Base-by-base conservation (phyloP, 495 filamentous ascomycete genomes). In the Geoglossum glabrum region DNA sequence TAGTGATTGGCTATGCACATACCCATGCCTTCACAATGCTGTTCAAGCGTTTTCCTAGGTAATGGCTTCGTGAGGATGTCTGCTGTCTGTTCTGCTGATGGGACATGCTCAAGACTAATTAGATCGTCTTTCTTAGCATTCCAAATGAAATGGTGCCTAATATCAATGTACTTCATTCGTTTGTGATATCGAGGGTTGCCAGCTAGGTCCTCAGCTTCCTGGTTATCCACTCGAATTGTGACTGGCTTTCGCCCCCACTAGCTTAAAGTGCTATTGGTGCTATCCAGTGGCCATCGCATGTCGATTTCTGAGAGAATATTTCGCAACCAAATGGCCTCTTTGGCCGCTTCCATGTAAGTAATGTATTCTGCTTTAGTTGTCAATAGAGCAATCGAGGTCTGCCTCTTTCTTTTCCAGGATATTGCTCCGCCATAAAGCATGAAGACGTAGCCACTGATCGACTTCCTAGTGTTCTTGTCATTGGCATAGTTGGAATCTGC, bases 71-170 rank as follows among this genome's bases (percentile, higher is more conserved):
- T 67, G 31, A 66, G 43, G 15, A 45, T 59, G 33, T 67, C 62
- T 27, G 62, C 65, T 15, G 57, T 28, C 55, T 63, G 64, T 15
- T 64, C 70, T 67, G 74, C 68, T 43, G 65, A 69, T 21, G 75
- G 62, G 47, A 73, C 69, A 61, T 76, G 69, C 47, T 66, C 19
- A 21, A 76, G 67, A 13, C 61, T 63, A 43, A 63, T 61, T 31
- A 60, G 66, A 56, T 69, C 70, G 2, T 75, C 59, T 36, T 64
- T 65, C 31, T 76, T 67, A 40, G 73, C 73, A 30, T 70, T 62
- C 5, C 56, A 56, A 13, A 67, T 58, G 15, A 58, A 61, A 46
- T 65, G 59, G 38, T 64, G 60, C 25, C 54, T 25, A 13, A 65
- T 58, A 4, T 46, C 55, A 0, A 67, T 67, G 43, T 67, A 60